Evolutionary conservation across 495 filamentous ascomycete species (phyloP).

Genomic region (Neurospora sublineolata): DNA sequence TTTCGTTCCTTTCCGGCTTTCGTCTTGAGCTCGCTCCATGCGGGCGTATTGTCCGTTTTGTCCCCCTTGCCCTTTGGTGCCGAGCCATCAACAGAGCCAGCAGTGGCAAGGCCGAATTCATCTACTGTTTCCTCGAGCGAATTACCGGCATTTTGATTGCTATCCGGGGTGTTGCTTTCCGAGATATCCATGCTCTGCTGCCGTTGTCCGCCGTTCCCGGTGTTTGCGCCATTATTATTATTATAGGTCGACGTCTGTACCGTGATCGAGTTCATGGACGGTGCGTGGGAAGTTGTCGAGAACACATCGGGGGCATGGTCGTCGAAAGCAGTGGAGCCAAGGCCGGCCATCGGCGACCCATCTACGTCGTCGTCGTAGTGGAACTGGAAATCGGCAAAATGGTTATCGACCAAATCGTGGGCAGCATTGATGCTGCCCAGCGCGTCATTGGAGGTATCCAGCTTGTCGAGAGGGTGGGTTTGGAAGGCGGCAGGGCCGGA

Average conservation of each 20-base stretch:
- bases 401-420: conserved; percentile 22
- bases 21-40: conserved; percentile 16
- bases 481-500: conserved; percentile 14
- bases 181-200: conserved; percentile 30
- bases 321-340: conserved; percentile 21
- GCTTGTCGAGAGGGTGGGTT: conserved; percentile 12
- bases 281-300: conserved; percentile 18
- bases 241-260: conserved; percentile 19
- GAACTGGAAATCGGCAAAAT: conserved; percentile 38
- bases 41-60: conserved; percentile 47
- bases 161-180: conserved; percentile 38
- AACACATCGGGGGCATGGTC: conserved; percentile 31
- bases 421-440: conserved; percentile 21
- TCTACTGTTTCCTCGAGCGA: conserved; percentile 40
- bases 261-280: conserved; percentile 24
- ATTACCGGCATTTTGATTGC: conserved; percentile 33
- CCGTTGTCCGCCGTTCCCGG: conserved; percentile 12
- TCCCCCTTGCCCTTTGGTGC: conserved; percentile 44
- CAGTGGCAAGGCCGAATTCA: conserved; percentile 39
- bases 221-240: not conserved
- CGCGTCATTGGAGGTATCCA: conserved; percentile 18
- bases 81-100: conserved; percentile 34
- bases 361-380: conserved; percentile 29
- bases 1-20: conserved; percentile 21
- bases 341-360: conserved; percentile 28